A percentile compares a stretch with the other conserved stretches of the same genome.
These are phyloP conservation scores for Trichosanthes truncata DNA, from an alignment of 306 rosid genomes.

Conservation along the genomic window DNA sequence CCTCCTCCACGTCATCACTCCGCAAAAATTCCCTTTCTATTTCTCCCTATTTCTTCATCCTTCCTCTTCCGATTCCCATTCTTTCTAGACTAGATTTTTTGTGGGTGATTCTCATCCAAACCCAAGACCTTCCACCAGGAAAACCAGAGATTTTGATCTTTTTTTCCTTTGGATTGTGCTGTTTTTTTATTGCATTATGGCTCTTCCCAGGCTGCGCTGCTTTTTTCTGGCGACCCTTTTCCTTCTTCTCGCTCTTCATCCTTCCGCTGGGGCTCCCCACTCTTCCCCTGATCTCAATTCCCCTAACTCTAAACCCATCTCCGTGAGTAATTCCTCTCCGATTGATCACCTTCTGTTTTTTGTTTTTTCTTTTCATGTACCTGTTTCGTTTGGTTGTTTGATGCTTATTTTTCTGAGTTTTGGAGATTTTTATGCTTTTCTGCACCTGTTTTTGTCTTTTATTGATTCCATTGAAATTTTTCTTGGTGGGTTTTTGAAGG, in stretches of 20 bases:
- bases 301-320: constrained; percentile 49
- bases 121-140: too few relatives aligned
- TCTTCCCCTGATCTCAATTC: too few relatives aligned
- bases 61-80: neutral
- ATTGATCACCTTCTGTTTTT: neutral
- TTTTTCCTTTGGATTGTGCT: neutral
- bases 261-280: constrained; percentile 17
- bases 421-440: neutral
- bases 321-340: constrained; percentile 25
- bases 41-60: neutral
- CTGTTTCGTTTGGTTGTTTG: neutral
- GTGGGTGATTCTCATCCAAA: too few relatives aligned
- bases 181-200: constrained; percentile 8
- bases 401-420: neutral
- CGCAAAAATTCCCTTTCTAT: neutral
- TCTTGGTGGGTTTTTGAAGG: neutral
- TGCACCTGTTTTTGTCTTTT: neutral
- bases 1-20: constrained; percentile 52
- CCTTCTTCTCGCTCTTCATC: constrained; percentile 6
- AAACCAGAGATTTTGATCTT: neutral
- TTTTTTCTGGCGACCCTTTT: constrained; percentile 1
- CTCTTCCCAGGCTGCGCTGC: neutral
- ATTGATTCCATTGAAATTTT: neutral
- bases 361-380: neutral
- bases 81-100: too few relatives aligned